Evolutionary conservation across 2,329 filamentous ascomycete species (phyloP), one percentile per base, ranked within the genome.

Genomic region (Amesomyces nigricolor): DNA sequence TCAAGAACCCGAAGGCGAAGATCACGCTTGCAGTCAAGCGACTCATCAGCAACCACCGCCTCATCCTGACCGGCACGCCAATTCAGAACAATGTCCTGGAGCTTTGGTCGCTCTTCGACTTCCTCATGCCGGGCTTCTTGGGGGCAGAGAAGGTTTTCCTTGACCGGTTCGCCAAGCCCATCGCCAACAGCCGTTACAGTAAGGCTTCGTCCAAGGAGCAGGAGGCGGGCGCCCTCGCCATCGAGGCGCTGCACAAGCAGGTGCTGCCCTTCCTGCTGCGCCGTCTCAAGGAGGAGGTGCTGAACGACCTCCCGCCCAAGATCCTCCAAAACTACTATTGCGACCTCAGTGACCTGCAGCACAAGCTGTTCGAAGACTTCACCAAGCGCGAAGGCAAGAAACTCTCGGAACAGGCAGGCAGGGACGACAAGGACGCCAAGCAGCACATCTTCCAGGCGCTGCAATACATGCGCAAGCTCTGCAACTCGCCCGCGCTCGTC

Each of bases 261-360:
- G 95, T 99, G 1, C 76, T 99, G 35, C 94, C 94, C 1, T 99
- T 99, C 85, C 78, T 99, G 59, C 82, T 99, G 39, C 89, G 94
- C 58, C 91, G 94, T 65, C 80, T 99, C 64, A 99, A 99, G 73
- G 94, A 99, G 73, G 94, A 99, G 70, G 94, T 99, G 16, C 78
- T 99, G 57, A 89, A 99, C 64, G 94, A 99, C 66, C 77, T 99
- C 8, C 94, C 94, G 2, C 94, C 94, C 7, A 99, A 99, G 83
- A 99, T 99, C 65, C 76, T 99, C 50, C 94, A 99, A 70, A 99
- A 99, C 71, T 99, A 99, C 75, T 99, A 99, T 74, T 99, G 94
- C 71, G 94, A 99, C 67, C 85, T 96, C 16, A 96, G 90, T 65
- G 94, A 99, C 54, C 76, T 99, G 50, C 94, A 99, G 71, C 88